Base-by-base conservation (phyloP, 768 basidiomycete genomes). In the Rhodotorula diobovata region DNA sequence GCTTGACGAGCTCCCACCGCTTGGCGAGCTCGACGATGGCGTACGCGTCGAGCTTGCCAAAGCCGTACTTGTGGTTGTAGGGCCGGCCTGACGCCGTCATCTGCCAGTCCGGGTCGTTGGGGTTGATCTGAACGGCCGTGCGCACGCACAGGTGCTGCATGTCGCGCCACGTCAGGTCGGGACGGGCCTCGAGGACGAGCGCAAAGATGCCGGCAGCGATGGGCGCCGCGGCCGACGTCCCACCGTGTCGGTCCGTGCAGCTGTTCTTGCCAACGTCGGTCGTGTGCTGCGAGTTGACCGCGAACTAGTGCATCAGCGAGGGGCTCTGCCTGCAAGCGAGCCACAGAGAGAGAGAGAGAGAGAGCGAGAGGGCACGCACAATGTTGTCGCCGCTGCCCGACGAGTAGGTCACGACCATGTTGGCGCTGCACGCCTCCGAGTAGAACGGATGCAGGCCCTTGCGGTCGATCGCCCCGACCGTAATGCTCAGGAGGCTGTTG, bases 181-280 rank as follows among this genome's bases (percentile, higher is more conserved):
- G 93, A 18, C 94, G 86, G 68, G 86, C 90, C 81, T 92, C 84
- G 25, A 99, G 83, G 12, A 92, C 92, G 20, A 99, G 85, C 32
- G 93, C 90, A 78, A 95, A 89, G 50, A 97, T 90, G 37, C 93
- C 96, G 23, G 88, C 93, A 35, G 93, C 96, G 74, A 98, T 91
- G 14, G 96, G 96, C 14, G 96, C 96, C 10, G 96, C 96, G 34
- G 96, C 96, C 25, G 95, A 97, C 3, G 96, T 99, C 25, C 96
- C 96, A 34, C 96, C 96, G 77, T 99, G 96, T 0, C 82, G 85
- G 51, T 83, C 84, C 2, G 93, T 85, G 80, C 96, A 99, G 61
- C 85, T 83, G 73, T 89, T 86, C 79, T 89, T 85, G 16, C 94
- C 94, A 57, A 89, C 88, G 79, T 98, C 96, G 23, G 94, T 97